Percentiles rank a stretch among this genome's conserved stretches.
Evolutionary conservation across 345 rosid species (phyloP).

Genomic region (Eucalyptus cloeziana): DNA sequence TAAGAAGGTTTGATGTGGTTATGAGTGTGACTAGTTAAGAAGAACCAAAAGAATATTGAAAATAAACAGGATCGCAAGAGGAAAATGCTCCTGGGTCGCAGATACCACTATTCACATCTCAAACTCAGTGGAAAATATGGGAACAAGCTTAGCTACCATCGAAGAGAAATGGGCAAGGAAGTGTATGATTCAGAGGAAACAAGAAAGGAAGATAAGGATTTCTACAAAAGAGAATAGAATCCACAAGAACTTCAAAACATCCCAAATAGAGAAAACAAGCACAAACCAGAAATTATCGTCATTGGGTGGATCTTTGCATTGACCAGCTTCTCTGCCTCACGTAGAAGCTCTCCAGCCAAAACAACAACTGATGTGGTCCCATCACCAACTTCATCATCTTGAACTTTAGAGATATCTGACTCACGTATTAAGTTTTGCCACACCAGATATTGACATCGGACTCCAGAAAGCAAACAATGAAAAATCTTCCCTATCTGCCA

Average conservation of each 20-base stretch:
- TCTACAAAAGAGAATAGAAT: background rate
- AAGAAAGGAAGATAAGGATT: background rate
- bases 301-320: constrained; percentile 94
- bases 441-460: background rate
- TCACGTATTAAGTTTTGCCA: background rate
- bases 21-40: background rate
- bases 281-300: constrained; percentile 83
- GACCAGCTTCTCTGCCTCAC: constrained; percentile 93
- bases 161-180: background rate
- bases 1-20: background rate
- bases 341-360: constrained; percentile 89
- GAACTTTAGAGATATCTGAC: constrained; percentile 93
- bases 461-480: background rate
- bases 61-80: background rate
- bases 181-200: background rate
- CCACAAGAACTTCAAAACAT: background rate
- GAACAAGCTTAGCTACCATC: background rate
- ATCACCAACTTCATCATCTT: constrained; percentile 99
- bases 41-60: background rate
- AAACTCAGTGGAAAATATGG: background rate
- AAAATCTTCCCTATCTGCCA: background rate
- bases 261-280: background rate
- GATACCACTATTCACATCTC: background rate
- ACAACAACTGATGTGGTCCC: constrained; percentile 99
- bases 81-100: background rate